A percentile compares a stretch with the other conserved stretches of the same genome.
Evolutionary conservation across 805 yeast genomes (phyloP).

Genomic region (Candida quercuum): DNA sequence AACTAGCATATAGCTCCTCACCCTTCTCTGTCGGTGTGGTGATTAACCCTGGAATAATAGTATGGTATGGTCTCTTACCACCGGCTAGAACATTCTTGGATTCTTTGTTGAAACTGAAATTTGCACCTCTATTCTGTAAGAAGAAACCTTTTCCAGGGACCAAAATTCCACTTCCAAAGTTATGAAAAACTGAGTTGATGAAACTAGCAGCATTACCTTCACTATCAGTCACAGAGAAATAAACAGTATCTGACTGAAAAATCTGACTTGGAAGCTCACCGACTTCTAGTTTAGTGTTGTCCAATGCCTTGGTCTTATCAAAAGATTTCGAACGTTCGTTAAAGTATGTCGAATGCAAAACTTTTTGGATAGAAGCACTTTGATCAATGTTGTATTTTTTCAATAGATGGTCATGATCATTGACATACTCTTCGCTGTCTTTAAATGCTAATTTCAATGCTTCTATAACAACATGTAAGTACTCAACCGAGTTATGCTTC

Average conservation of each 20-base stretch:
- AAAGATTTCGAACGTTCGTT: constrained; percentile 44
- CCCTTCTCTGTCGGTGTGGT: constrained; percentile 37
- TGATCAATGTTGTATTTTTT: constrained; percentile 27
- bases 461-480: constrained; percentile 66
- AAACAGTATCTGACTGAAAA: constrained; percentile 64
- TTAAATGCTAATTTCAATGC: constrained; percentile 66
- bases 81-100: constrained; percentile 61
- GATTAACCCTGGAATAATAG: constrained; percentile 79
- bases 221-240: constrained; percentile 56
- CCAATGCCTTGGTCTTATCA: constrained; percentile 31
- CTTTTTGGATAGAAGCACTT: constrained; percentile 29
- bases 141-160: constrained; percentile 64
- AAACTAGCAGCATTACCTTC: constrained; percentile 80
- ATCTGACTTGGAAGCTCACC: constrained; percentile 52
- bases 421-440: constrained; percentile 69
- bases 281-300: constrained; percentile 36
- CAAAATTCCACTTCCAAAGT: constrained; percentile 66
- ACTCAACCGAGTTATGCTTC: constrained; percentile 65
- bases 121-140: constrained; percentile 72
- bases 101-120: constrained; percentile 56
- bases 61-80: constrained; percentile 72
- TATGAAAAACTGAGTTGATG: constrained; percentile 66
- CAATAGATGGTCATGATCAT: constrained; percentile 47
- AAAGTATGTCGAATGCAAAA: constrained; percentile 47
- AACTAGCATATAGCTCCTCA: constrained; percentile 58